A percentile compares a stretch with the other conserved stretches of the same genome.
Evolutionary conservation across 139 green algal species (phyloP).

Genomic region (Desmodesmus armatus): DNA sequence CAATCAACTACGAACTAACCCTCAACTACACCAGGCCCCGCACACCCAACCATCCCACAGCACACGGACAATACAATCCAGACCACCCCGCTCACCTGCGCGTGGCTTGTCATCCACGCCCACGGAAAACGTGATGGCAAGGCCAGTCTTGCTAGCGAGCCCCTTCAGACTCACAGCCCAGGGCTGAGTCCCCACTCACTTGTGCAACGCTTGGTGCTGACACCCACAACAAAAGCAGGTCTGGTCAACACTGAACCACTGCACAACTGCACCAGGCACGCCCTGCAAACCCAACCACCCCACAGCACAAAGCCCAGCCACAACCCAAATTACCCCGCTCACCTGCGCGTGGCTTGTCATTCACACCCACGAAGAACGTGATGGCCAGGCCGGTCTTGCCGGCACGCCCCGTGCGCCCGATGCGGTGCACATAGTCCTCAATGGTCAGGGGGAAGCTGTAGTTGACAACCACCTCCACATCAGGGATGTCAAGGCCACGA

Average conservation of each 20-base stretch:
- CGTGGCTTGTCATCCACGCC: constrained; percentile 50
- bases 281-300: neutral
- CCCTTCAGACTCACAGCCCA: no score
- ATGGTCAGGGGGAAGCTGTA: constrained; percentile 96
- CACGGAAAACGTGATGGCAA: constrained; percentile 92
- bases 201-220: no score
- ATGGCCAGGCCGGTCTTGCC: constrained; percentile 90
- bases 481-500: constrained; percentile 89
- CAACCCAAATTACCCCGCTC: neutral
- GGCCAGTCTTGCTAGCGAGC: constrained; percentile 82
- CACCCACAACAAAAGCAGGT: no score
- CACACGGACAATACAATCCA: no score
- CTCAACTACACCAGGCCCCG: no score
- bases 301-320: neutral
- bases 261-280: neutral
- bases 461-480: constrained; percentile 97
- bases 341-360: constrained; percentile 48
- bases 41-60: no score
- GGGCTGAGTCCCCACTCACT: no score
- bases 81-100: constrained; percentile 2
- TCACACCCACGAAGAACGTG: constrained; percentile 88
- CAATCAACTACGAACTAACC: no score
- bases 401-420: constrained; percentile 93
- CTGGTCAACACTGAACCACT: no score
- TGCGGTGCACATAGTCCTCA: constrained; percentile 99